phyloP scores from a whole-genome alignment of 2,329 filamentous ascomycete genomes.

The Rhynchosporium graminicola region DNA sequence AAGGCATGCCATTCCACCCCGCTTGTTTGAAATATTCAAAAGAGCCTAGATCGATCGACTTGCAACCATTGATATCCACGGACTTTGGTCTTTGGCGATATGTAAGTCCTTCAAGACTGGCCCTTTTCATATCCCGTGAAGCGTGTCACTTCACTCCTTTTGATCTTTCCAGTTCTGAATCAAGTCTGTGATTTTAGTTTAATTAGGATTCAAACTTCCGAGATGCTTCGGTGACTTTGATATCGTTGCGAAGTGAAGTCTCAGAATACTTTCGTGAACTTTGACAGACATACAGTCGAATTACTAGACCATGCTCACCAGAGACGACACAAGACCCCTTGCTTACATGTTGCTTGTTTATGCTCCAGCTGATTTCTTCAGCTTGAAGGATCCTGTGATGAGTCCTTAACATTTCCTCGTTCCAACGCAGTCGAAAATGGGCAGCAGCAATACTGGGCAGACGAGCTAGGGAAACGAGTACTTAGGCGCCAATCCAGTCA shows the following conservation, averaged over 20 bases:
- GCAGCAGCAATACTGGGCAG: constrained; percentile 20
- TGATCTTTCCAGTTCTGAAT: too few species aligned
- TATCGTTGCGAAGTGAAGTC: too few species aligned
- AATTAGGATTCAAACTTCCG: too few species aligned
- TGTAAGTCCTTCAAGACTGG: neutral
- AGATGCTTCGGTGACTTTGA: too few species aligned
- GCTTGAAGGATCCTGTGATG: constrained; percentile 6
- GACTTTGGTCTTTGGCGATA: constrained; percentile 24
- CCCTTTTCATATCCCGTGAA: too few species aligned
- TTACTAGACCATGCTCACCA: too few species aligned
- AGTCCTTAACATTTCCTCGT: constrained; percentile 12
- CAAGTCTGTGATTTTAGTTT: too few species aligned
- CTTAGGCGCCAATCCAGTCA: constrained; percentile 35
- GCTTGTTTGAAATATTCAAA: constrained; percentile 29
- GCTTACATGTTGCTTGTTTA: too few species aligned
- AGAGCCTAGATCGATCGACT: constrained; percentile 1
- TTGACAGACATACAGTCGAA: too few species aligned
- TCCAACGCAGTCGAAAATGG: neutral
- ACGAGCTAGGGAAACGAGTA: constrained; percentile 27
- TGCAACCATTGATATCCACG: constrained; percentile 18
- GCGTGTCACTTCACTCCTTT: too few species aligned
- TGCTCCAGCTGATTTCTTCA: neutral
- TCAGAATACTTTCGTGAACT: too few species aligned
- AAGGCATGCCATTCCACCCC: constrained; percentile 28
- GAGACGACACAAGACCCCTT: too few species aligned